Base-by-base conservation (phyloP, 1,139 yeast species). In the Blastobotrys indianensis region DNA sequence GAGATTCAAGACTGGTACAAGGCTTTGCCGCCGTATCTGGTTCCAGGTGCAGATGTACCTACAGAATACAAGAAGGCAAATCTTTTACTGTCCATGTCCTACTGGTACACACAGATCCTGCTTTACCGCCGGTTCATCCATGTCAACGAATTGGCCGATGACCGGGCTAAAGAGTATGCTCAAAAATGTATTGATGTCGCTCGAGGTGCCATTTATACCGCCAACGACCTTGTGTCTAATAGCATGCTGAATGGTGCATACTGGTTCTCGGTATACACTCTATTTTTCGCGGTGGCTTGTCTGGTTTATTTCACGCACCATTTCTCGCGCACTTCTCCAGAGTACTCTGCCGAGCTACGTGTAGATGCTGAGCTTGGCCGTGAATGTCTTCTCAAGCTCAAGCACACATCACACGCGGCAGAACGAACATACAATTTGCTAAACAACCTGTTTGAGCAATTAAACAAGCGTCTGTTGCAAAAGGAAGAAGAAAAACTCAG, bases 101-200 rank as follows among this genome's bases (percentile, higher is more conserved):
- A 84, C 54, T 71, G 88, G 48, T 94, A 87, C 60, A 86, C 88
- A 50, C 90, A 85, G 62, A 80, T 88, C 45, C 84, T 87, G 60
- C 70, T 88, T 20, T 90, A 90, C 62, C 77, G 97, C 44, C 97
- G 97, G 1, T 88, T 87, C 61, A 86, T 88, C 54, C 97, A 88
- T 67, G 87, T 83, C 61, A 62, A 68, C 7, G 66, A 67, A 36
- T 63, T 68, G n/a, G 79, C 80, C 53, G 66, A 74, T 35, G 76
- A 71, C 63, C 74, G 92, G 55, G 95, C 95, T 0, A 75, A 84
- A 55, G 10, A 32, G 12, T 41, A 37, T 23, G 37, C 42, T 1
- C 37, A n/a, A 6, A 86, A 85, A 60, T 87, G 95, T 64, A 84
- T 87, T 44, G 81, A 82, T 54, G 92, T 86, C 4, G 92, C 96